Conservation (phyloP, 257 asterid species). For the Solanum chmielewskii region DNA sequence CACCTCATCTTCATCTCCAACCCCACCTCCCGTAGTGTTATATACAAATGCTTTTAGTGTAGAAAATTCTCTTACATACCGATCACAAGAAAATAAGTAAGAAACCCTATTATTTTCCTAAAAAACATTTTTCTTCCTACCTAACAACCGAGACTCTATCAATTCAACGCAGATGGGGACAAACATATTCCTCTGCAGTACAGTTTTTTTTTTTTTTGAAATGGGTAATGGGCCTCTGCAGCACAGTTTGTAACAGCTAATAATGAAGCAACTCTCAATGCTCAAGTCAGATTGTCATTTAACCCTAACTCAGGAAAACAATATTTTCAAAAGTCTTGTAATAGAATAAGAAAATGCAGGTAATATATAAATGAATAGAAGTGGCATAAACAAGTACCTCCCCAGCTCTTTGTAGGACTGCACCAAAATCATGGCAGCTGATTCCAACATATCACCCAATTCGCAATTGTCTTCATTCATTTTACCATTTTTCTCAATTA, state of each 20-base stretch:
- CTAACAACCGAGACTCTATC: background rate
- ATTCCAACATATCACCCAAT: slow-evolving; percentile 54
- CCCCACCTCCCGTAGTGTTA: background rate
- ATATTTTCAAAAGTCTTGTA: background rate
- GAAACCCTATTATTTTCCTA: background rate
- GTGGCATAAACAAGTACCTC: slow-evolving; percentile 27
- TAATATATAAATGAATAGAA: background rate
- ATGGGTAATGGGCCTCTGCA: background rate
- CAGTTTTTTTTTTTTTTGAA: background rate
- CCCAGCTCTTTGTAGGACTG: slow-evolving; percentile 57
- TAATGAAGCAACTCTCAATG: background rate
- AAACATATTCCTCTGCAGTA: background rate
- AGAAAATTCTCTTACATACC: background rate
- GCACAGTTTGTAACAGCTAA: background rate
- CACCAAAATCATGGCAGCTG: slow-evolving; percentile 84
- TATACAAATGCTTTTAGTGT: background rate
- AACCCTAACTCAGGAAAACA: background rate
- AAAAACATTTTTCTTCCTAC: background rate
- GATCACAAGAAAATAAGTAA: background rate
- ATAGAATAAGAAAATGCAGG: background rate
- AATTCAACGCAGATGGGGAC: background rate
- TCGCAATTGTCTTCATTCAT: slow-evolving; percentile 17
- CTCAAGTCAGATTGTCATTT: background rate
- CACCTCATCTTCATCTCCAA: background rate
- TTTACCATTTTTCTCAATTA: slow-evolving; percentile 14